Conservation (phyloP, 148 eudicot species). For the Mesembryanthemum crystallinum region DNA sequence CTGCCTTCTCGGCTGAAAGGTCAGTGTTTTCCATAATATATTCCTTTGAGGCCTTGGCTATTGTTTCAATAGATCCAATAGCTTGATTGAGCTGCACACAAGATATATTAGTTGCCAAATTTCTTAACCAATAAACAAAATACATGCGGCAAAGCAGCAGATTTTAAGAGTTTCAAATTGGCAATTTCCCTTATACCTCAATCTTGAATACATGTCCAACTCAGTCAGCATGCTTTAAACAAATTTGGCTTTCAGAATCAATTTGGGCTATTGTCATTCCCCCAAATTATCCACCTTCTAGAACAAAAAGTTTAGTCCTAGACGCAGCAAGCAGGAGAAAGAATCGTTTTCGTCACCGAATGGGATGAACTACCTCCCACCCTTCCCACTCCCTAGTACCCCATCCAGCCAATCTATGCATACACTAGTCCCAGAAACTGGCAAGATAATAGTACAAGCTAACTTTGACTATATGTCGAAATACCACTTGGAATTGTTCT, state of each 20-base stretch:
- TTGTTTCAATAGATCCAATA: conserved; percentile 90
- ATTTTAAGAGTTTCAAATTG: not conserved
- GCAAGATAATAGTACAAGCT: not conserved
- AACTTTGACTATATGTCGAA: not conserved
- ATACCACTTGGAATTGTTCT: too few relatives aligned
- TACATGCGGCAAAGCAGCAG: conserved; percentile 2
- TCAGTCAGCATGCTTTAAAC: not conserved
- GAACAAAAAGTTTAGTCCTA: not conserved
- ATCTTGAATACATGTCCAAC: not conserved
- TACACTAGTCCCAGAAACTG: not conserved
- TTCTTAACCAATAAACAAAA: not conserved
- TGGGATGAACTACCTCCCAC: not conserved
- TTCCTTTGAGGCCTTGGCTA: conserved; percentile 85
- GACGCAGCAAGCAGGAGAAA: not conserved
- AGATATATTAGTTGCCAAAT: not conserved
- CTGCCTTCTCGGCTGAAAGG: conserved; percentile 85
- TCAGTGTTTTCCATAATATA: conserved; percentile 74
- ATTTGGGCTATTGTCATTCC: not conserved
- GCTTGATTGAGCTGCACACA: conserved; percentile 69
- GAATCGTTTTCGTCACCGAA: not conserved
- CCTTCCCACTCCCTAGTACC: not conserved
- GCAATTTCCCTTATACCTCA: not conserved
- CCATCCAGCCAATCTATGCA: not conserved
- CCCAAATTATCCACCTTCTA: not conserved
- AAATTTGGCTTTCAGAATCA: not conserved